Conservation (phyloP, 2,329 filamentous ascomycete genomes). For the Coniochaeta hoffmannii region DNA sequence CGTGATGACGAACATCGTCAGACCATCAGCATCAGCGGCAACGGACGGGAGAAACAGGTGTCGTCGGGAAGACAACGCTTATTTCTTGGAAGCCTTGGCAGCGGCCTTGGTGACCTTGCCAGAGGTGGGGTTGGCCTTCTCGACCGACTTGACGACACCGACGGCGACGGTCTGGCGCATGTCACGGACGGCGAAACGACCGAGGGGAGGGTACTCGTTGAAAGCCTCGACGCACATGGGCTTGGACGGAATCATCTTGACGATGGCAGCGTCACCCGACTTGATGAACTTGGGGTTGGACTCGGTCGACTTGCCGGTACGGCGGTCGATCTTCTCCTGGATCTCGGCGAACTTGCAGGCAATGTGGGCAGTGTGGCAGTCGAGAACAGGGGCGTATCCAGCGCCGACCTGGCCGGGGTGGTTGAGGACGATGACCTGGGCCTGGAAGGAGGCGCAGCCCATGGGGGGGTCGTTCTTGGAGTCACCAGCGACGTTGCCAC, state of each 20-base stretch:
- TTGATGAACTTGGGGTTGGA: conserved; percentile 98
- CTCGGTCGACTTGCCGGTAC: conserved; percentile 98
- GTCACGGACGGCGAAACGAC: conserved; percentile 99
- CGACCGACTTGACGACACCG: conserved; percentile 88
- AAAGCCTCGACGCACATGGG: conserved; percentile 99
- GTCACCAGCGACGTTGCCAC: conserved; percentile 99
- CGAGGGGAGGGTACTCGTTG: conserved; percentile 98
- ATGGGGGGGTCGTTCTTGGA: conserved; percentile 98
- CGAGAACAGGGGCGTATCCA: conserved; percentile 97
- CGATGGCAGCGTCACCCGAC: conserved; percentile 99
- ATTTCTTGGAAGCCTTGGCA: conserved; percentile 70
- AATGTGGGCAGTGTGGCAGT: conserved; percentile 99
- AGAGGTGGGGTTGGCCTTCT: conserved; percentile 49
- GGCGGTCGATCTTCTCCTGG: conserved; percentile 99
- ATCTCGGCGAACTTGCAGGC: conserved; percentile 99
- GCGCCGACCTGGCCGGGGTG: conserved; percentile 99
- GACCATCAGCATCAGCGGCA: conserved; percentile 5
- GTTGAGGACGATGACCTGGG: conserved; percentile 99
- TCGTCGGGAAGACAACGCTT: conserved; percentile 27
- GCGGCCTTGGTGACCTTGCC: conserved; percentile 68
- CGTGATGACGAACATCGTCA: too few species aligned
- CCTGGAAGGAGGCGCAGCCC: conserved; percentile 90
- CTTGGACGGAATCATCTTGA: conserved; percentile 99
- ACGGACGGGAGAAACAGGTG: conserved; percentile 4
- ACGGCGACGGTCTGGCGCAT: conserved; percentile 88